These are phyloP conservation scores for Alternaria triticimaculans DNA, from an alignment of 2,329 filamentous ascomycete species.

Conservation along the genomic window DNA sequence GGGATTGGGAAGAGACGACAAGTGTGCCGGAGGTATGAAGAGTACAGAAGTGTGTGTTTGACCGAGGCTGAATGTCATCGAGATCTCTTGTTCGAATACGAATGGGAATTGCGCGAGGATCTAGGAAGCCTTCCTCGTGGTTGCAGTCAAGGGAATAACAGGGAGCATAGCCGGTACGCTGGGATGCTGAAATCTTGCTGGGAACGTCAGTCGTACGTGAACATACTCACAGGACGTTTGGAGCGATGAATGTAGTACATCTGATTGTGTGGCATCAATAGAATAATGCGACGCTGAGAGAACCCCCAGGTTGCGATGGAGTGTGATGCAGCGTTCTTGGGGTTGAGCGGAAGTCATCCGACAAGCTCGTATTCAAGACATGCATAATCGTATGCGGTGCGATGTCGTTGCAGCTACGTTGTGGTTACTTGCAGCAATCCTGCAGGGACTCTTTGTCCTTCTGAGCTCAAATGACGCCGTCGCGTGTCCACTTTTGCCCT, in stretches of 20 bases:
- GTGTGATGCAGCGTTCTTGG: not conserved
- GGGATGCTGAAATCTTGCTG: not conserved
- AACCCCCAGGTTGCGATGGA: not conserved
- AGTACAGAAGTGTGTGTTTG: not conserved
- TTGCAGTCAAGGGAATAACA: not conserved
- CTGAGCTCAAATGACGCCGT: slow-evolving; percentile 16
- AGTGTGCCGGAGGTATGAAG: not conserved
- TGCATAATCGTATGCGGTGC: slow-evolving; percentile 3
- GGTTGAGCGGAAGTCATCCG: not conserved
- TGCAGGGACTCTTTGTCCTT: not conserved
- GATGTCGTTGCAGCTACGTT: not conserved
- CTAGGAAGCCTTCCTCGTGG: not conserved
- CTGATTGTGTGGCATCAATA: not conserved
- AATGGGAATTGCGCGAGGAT: not conserved
- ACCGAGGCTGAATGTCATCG: not conserved
- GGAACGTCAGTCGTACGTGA: not conserved
- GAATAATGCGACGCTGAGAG: not conserved
- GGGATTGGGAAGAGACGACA: not conserved
- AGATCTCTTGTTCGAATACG: not conserved
- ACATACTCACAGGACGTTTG: not conserved
- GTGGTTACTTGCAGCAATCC: slow-evolving; percentile 1
- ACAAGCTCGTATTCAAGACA: not conserved
- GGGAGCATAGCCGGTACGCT: not conserved
- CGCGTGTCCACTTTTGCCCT: slow-evolving; percentile 23
- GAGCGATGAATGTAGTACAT: not conserved